Evolutionary conservation across 1,139 yeast genomes (phyloP), one percentile per base, ranked within the genome.

Genomic region (Chernovozyma sophiae-reginae): DNA sequence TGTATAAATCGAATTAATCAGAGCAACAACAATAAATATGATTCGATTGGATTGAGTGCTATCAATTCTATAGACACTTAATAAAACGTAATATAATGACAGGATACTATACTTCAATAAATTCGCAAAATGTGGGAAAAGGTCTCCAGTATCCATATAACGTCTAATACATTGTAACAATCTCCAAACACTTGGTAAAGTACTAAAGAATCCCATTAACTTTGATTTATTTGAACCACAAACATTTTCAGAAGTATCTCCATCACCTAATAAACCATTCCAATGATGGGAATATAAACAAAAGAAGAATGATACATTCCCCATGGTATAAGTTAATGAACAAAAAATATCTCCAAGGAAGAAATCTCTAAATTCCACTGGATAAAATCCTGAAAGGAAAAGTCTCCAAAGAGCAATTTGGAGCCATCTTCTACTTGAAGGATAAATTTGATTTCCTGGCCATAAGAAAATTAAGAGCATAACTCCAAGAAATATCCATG

Each of bases 81-180:
- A 66, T n/a, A 83, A 66, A 50, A 80, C 76, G 58, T 86, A 82
- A 59, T 86, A 87, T 19, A 76, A 47, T 3, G 86, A 73, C 2
- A 89, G 74, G 25, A 83, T 61, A 1, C 74, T 53, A 56, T 90
- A 92, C 57, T 92, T 92, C 31, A 69, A 51, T 72, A 87, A 86
- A 53, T 92, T 92, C n/a, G 96, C 92, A 43, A 92, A 63, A 70
- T 92, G 99, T 1, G 99, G 99, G 55, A 92, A 94, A 85, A 90
- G 82, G 52, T 90, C 96, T 1, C 95, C 92, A 0, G 97, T 84
- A 54, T 92, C 99, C 35, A 81, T 77, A 56, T 74, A 92, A 74
- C 99, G 95, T 49, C 99, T 69, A 23, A 83, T 57, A 60, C 98
- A 92, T 57, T 92, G 99, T 38, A 90, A 56, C 37, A 85, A 77